Conservation (phyloP, 1,284 basidiomycete genomes). For the Fistulina hepatica region DNA sequence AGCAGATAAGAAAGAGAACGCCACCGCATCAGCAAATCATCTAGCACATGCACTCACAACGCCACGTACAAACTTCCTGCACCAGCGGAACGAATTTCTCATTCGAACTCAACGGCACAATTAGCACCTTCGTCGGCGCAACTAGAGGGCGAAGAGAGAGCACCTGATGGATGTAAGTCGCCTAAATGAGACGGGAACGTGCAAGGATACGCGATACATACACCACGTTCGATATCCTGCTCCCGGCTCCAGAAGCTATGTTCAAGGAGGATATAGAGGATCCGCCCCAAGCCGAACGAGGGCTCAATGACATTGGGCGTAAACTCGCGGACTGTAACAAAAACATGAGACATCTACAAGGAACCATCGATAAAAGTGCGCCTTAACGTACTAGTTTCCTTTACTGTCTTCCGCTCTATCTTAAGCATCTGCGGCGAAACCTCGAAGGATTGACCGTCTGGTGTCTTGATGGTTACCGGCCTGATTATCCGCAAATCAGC, state of each 20-base stretch:
- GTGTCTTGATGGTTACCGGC: constrained; percentile 36
- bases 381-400: constrained; percentile 68
- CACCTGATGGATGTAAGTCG: constrained; percentile 39
- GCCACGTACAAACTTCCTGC: constrained; percentile 77
- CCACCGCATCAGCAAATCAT: constrained; percentile 9
- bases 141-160: constrained; percentile 83
- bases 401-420: constrained; percentile 81
- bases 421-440: constrained; percentile 70
- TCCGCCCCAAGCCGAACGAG: constrained; percentile 96
- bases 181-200: constrained; percentile 9
- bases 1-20: constrained; percentile 13
- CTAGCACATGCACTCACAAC: constrained; percentile 9
- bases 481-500: constrained; percentile 31
- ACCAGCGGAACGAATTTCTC: constrained; percentile 81
- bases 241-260: constrained; percentile 96
- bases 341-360: constrained; percentile 4
- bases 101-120: constrained; percentile 89
- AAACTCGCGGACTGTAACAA: constrained; percentile 74
- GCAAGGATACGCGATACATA: constrained; percentile 30
- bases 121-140: constrained; percentile 94
- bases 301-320: constrained; percentile 98
- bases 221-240: constrained; percentile 80
- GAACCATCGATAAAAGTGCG: background rate
- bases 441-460: constrained; percentile 61
- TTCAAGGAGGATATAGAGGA: constrained; percentile 90